Percentiles rank a stretch among this genome's conserved stretches.
phyloP scores from a whole-genome alignment of 2,329 filamentous ascomycete species.

The Penicillium sp. region DNA sequence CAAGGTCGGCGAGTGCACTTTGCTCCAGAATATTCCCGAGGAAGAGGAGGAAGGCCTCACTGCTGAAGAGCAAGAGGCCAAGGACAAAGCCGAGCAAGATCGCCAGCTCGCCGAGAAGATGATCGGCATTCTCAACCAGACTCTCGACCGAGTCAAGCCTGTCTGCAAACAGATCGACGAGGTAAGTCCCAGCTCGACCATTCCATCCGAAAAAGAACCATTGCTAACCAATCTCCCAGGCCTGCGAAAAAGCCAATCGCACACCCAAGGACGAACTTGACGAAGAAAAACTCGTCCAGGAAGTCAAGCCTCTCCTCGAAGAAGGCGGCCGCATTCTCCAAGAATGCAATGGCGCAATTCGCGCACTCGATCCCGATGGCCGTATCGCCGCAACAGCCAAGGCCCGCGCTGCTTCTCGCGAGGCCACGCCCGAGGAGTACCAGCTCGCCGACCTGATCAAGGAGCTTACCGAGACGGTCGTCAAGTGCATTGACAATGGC shows the following conservation, averaged over 20 bases:
- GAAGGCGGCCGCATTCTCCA: constrained; percentile 76
- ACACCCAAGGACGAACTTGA: constrained; percentile 83
- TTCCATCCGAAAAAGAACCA: constrained; percentile 1
- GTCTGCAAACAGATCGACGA: constrained; percentile 83
- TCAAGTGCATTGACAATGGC: constrained; percentile 77
- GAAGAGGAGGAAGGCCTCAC: constrained; percentile 45
- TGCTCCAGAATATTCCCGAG: constrained; percentile 57
- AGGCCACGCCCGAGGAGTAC: constrained; percentile 79
- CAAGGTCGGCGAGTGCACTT: constrained; percentile 60
- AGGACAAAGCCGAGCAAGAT: constrained; percentile 63
- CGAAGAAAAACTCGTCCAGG: constrained; percentile 80
- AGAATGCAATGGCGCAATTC: constrained; percentile 81
- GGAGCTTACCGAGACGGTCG: constrained; percentile 75
- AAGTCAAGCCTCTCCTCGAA: constrained; percentile 84
- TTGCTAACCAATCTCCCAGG: constrained; percentile 42
- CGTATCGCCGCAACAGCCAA: constrained; percentile 81
- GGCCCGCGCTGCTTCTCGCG: constrained; percentile 68
- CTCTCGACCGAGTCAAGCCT: constrained; percentile 77
- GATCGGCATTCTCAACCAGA: constrained; percentile 66
- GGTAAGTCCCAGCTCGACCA: constrained; percentile 51
- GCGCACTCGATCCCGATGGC: constrained; percentile 83
- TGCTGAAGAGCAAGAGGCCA: constrained; percentile 51
- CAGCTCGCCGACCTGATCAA: constrained; percentile 80
- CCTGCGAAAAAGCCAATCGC: constrained; percentile 74
- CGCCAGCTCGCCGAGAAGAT: constrained; percentile 75